Evolutionary conservation across 495 filamentous ascomycete species (phyloP), one percentile per base, ranked within the genome.

Genomic region (Trichoderma orchidacearum): DNA sequence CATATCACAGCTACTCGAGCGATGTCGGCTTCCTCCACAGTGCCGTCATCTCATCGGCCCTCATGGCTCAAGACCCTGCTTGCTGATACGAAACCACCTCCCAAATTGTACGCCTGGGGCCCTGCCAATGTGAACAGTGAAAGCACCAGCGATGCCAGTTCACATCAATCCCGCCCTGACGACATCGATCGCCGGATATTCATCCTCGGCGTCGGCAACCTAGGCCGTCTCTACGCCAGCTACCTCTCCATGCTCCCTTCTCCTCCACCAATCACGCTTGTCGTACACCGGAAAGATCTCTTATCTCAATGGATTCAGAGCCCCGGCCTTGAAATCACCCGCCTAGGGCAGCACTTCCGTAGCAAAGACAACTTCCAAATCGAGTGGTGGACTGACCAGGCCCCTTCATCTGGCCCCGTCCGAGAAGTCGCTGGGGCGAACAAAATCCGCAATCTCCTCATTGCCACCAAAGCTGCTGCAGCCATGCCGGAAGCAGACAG

Each of bases 381-480:
- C 28, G 84, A 86, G 60, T 64, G 57, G 68, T 70, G 69, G 70
- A 69, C 70, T 15, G 65, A 69, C 5, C 32, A 60, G 27, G 21
- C 53, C 54, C 70, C 70, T 50, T 0, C 28, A 7, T n/a, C 27
- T 4, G 62, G 63, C 8, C 61, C 63, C 30, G 53, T 60, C 25
- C 35, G 54, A 50, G 65, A 71, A 34, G 59, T 66, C 18, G 61
- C 59, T n/a, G 36, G 34, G 1, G 64, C 60, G 9, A 11, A n/a
- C 25, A 45, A 35, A n/a, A 90, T 95, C 50, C 66, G 81, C 52
- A 84, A 87, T 64, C 76, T 95, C 36, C 80, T 96, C 58, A 70
- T 95, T 11, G 75, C 84, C 7, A 82, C 80, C 25, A 93, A 93
- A 66, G 79, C 86, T 0, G 64, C 76, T 5, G 64, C 79, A 30